Conservation (phyloP, 2,329 filamentous ascomycete species). For the Stemphylium beticola region DNA sequence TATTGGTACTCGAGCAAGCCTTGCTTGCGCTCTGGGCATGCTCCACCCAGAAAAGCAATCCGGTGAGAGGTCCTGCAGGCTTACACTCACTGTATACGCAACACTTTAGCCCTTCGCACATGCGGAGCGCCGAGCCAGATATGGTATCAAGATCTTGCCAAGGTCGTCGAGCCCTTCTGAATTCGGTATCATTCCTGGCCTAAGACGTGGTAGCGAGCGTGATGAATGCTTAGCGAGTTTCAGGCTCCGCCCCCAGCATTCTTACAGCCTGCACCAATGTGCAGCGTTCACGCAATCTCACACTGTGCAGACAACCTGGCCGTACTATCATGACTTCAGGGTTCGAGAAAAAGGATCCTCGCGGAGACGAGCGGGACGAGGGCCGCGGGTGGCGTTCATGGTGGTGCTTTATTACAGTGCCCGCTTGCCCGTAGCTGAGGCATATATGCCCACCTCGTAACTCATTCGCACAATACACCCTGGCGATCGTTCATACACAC, state of each 20-base stretch:
- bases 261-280: slow-evolving; percentile 14
- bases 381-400: slow-evolving; percentile 25
- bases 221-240: slow-evolving; percentile 39
- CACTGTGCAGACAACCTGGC: slow-evolving; percentile 15
- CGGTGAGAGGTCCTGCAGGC: not conserved
- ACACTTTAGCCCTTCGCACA: slow-evolving; percentile 18
- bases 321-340: slow-evolving; percentile 20
- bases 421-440: slow-evolving; percentile 32
- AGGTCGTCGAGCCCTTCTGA: slow-evolving; percentile 16
- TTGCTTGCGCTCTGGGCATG: slow-evolving; percentile 3
- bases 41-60: not conserved
- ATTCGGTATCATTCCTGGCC: slow-evolving; percentile 12
- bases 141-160: slow-evolving; percentile 26
- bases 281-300: slow-evolving; percentile 17
- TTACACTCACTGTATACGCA: not conserved
- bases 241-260: slow-evolving; percentile 26
- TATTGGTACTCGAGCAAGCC: slow-evolving; percentile 8
- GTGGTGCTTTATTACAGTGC: slow-evolving; percentile 42
- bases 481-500: slow-evolving; percentile 22
- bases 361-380: slow-evolving; percentile 18
- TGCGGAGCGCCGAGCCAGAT: slow-evolving; percentile 31
- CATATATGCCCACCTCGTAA: slow-evolving; percentile 30
- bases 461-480: slow-evolving; percentile 29
- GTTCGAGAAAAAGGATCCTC: slow-evolving; percentile 17
- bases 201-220: slow-evolving; percentile 12